Evolutionary conservation across 2,329 filamentous ascomycete species (phyloP).

Genomic region (Tolypocladium sp.): DNA sequence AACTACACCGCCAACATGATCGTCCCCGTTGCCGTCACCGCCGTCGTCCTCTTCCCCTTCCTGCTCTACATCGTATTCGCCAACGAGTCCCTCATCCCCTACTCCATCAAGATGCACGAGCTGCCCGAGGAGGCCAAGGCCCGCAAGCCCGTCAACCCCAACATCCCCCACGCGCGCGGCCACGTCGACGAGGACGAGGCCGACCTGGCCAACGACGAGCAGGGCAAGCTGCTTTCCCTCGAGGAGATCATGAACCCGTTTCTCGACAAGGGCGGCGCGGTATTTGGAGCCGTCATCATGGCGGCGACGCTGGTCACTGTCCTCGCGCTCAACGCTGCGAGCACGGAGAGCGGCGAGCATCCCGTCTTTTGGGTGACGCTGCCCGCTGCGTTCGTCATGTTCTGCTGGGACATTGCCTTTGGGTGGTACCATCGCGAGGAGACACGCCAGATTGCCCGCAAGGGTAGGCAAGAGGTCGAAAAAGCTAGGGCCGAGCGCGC

Average conservation of each 20-base stretch:
- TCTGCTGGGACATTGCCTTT: constrained; percentile 55
- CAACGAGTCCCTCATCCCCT: constrained; percentile 53
- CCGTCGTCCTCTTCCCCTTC: constrained; percentile 59
- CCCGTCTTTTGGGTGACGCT: constrained; percentile 62
- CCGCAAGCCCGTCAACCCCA: constrained; percentile 58
- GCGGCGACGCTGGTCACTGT: constrained; percentile 56
- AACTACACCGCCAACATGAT: constrained; percentile 72
- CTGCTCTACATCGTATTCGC: constrained; percentile 61
- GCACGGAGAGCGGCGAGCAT: constrained; percentile 34
- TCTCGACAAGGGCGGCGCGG: constrained; percentile 56
- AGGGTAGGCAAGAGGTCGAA: constrained; percentile 31
- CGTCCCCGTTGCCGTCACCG: constrained; percentile 60
- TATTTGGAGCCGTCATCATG: constrained; percentile 58
- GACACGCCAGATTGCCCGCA: constrained; percentile 52
- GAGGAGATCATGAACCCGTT: constrained; percentile 72
- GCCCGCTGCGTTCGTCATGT: constrained; percentile 59
- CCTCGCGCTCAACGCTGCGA: constrained; percentile 55
- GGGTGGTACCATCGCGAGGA: constrained; percentile 56
- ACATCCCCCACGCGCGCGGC: constrained; percentile 58
- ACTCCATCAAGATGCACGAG: constrained; percentile 58
- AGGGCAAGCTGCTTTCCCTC: constrained; percentile 48
- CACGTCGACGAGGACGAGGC: constrained; percentile 42
- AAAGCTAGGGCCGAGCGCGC: constrained; percentile 8
- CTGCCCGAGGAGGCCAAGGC: constrained; percentile 47
- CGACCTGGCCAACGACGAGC: constrained; percentile 32